phyloP scores from a whole-genome alignment of 129 eudicot species.

The Flaveria sonorensis region DNA sequence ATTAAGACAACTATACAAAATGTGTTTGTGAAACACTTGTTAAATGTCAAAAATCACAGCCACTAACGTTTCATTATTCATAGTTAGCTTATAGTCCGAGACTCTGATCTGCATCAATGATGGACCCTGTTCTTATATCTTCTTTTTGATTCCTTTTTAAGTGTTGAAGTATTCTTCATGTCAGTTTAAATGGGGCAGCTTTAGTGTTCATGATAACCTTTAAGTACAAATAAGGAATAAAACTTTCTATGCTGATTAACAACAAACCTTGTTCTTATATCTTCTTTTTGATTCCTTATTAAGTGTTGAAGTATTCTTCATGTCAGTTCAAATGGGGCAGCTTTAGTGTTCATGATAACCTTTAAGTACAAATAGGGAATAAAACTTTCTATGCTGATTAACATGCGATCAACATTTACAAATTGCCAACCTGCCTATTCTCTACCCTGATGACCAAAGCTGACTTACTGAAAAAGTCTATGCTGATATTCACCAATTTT shows the following conservation, averaged over 20 bases:
- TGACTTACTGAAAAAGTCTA: background rate
- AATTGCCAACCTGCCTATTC: background rate
- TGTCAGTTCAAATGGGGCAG: background rate
- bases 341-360: background rate
- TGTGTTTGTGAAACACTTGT: background rate
- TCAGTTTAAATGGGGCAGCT: too few species aligned
- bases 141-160: background rate
- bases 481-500: background rate
- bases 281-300: too few species aligned
- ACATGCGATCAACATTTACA: background rate
- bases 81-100: background rate
- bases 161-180: too few species aligned
- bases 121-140: background rate
- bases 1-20: background rate
- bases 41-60: background rate
- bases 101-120: background rate
- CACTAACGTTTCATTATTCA: background rate
- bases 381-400: background rate
- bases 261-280: too few species aligned
- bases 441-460: background rate
- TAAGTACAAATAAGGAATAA: too few species aligned
- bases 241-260: too few species aligned
- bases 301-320: too few species aligned
- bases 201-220: too few species aligned
- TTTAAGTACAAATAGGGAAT: background rate